These are phyloP conservation scores for Magnolia sinica DNA, from an alignment of 164 flowering plant genomes.

Conservation along the genomic window DNA sequence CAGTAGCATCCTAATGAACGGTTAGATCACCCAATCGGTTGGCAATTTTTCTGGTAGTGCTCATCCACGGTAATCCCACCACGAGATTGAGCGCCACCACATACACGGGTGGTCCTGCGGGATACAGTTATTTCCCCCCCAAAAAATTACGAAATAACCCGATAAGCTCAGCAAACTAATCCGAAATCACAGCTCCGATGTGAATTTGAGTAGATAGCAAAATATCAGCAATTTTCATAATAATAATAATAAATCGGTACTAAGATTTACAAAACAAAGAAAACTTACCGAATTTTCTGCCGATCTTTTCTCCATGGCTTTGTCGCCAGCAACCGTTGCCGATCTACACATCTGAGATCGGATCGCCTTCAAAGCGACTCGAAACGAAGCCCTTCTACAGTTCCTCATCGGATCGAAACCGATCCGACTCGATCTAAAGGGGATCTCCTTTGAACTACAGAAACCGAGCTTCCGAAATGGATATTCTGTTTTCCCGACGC, in stretches of 20 bases:
- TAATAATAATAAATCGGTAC: neutral
- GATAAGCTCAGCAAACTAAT: neutral
- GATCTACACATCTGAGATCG: conserved; percentile 19
- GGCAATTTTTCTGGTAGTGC: too few relatives aligned
- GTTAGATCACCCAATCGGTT: too few relatives aligned
- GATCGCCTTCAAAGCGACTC: conserved; percentile 33
- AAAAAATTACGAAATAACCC: neutral
- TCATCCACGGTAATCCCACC: too few relatives aligned
- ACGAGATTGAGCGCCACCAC: too few relatives aligned
- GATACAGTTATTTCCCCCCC: too few relatives aligned
- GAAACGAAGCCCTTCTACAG: conserved; percentile 25
- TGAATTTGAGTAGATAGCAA: neutral
- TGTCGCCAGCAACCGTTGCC: conserved; percentile 7
- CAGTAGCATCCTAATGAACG: too few relatives aligned
- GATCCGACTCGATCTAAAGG: conserved; percentile 12
- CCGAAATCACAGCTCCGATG: neutral
- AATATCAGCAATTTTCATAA: neutral
- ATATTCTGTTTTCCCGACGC: conserved; percentile 17
- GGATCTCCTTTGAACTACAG: conserved; percentile 15
- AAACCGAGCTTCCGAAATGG: conserved; percentile 26
- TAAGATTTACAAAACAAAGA: neutral
- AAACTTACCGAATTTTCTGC: conserved; percentile 31
- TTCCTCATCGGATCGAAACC: conserved; percentile 23
- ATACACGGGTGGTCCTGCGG: too few relatives aligned
- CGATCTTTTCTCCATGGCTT: conserved; percentile 8